Base-by-base conservation (phyloP, 176 grass and related monocot species). In the Musa beccarii region DNA sequence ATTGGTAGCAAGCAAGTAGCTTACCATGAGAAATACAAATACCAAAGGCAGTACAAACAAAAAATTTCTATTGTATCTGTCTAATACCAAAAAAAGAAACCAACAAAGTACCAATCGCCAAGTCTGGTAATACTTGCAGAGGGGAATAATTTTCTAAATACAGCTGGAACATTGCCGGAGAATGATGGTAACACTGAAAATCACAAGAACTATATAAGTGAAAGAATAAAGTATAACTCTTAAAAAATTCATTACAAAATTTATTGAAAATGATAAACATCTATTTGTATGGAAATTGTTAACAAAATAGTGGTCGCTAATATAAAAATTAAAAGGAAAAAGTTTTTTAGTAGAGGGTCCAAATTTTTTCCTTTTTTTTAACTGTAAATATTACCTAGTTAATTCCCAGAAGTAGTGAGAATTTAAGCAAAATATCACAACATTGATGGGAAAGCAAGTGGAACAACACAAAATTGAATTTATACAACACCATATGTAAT, bases 131-230 rank as follows among this genome's bases (percentile, higher is more conserved):
- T 97, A 71, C 71, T 97, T 59, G 93, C 87, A 59, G 90, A 81
- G 54, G 93, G 90, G 88, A 90, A 97, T 64, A 97, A 69, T 13
- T 87, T 97, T 78, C 69, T 83, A 14, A 93, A 89, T 73, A 86
- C 81, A 72, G 88, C 84, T 15, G 93, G 93, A 73, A 97, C 90
- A 89, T 97, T 97, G 78, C 93, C 93, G 17, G 93, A 92, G 84
- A 97, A 97, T 3, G 90, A 88, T 80, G 93, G 93, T 66, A 97
- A 80, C 84, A 97, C 93, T 97, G 86, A 76, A 90, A 68, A 76
- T 79, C 81, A 51, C 79, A 54, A 88, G 64, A 63, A 49, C 15
- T 43, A 49, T 63, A 34, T 86, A 72, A 79, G 66, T 52, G 80
- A 56, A 88, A 13, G 21, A 51, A 20, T 77, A 63, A 79, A 72